Percentiles rank a stretch among this genome's conserved stretches.
These are phyloP conservation scores for Dittrichia graveolens DNA, from an alignment of 129 eudicot genomes.

Conservation along the genomic window DNA sequence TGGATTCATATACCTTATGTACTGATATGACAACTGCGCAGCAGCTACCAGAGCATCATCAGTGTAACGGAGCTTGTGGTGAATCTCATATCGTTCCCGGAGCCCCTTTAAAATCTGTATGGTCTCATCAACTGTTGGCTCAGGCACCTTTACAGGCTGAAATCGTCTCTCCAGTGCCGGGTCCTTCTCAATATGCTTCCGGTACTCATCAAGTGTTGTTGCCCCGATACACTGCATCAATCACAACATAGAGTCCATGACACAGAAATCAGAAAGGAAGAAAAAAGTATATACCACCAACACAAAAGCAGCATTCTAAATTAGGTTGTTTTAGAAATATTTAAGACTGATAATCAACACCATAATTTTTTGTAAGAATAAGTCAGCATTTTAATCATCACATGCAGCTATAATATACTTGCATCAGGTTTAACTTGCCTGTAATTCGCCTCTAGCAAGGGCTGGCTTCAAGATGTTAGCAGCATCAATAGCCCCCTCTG, in stretches of 20 bases:
- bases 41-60: constrained; percentile 91
- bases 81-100: constrained; percentile 89
- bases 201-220: constrained; percentile 89
- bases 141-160: constrained; percentile 98
- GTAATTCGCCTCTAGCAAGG: constrained; percentile 90
- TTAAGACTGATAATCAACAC: neutral
- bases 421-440: constrained; percentile 49
- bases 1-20: constrained; percentile 60
- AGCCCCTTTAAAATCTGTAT: constrained; percentile 85
- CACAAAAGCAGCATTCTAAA: neutral
- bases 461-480: constrained; percentile 95
- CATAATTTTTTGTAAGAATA: neutral
- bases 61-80: constrained; percentile 93
- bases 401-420: constrained; percentile 13
- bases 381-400: neutral
- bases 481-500: constrained; percentile 55
- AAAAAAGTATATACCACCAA: neutral
- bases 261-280: neutral
- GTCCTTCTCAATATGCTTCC: constrained; percentile 94
- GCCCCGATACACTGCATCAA: constrained; percentile 89
- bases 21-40: constrained; percentile 82
- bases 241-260: neutral
- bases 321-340: neutral
- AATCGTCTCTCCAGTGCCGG: constrained; percentile 90
- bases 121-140: constrained; percentile 88